A percentile compares a stretch with the other conserved stretches of the same genome.
phyloP scores from a whole-genome alignment of 1,284 basidiomycete species.

The Schizophyllum amplum region DNA sequence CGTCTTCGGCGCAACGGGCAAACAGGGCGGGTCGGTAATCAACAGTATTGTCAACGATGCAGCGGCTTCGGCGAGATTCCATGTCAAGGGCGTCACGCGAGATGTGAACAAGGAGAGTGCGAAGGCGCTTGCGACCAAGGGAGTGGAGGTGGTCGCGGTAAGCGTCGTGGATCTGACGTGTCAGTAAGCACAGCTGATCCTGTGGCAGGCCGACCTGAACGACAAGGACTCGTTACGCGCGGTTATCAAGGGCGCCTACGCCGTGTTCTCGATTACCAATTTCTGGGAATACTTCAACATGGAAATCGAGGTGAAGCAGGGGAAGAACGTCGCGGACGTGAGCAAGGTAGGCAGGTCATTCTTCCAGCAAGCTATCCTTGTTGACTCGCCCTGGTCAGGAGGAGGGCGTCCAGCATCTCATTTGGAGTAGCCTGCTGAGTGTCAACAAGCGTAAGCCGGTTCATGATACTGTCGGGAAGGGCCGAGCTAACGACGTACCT shows the following conservation, averaged over 20 bases:
- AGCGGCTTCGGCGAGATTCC: slow-evolving; percentile 8
- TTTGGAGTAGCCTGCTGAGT: slow-evolving; percentile 8
- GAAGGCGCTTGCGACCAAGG: slow-evolving; percentile 9
- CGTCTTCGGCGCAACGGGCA: slow-evolving; percentile 18
- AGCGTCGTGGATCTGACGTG: not conserved
- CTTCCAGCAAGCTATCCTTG: not conserved
- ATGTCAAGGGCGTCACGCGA: slow-evolving; percentile 17
- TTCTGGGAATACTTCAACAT: slow-evolving; percentile 5
- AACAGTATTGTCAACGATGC: slow-evolving; percentile 10
- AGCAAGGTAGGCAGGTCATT: not conserved
- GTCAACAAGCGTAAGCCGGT: not conserved
- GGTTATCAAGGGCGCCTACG: slow-evolving; percentile 8
- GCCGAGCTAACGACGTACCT: not conserved
- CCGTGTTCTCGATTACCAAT: slow-evolving; percentile 10
- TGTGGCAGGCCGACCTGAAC: slow-evolving; percentile 3
- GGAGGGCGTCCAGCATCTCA: slow-evolving; percentile 4
- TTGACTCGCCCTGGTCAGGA: not conserved
- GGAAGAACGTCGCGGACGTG: slow-evolving; percentile 10
- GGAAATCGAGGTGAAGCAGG: slow-evolving; percentile 6
- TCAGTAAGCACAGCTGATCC: not conserved
- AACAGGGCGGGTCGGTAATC: slow-evolving; percentile 17
- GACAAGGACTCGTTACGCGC: slow-evolving; percentile 6
- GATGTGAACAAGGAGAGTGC: slow-evolving; percentile 12
- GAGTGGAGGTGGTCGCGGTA: slow-evolving; percentile 14
- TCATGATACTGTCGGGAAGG: too few relatives aligned